Base-by-base conservation (phyloP, 495 filamentous ascomycete genomes). In the Bacidia gigantensis region DNA sequence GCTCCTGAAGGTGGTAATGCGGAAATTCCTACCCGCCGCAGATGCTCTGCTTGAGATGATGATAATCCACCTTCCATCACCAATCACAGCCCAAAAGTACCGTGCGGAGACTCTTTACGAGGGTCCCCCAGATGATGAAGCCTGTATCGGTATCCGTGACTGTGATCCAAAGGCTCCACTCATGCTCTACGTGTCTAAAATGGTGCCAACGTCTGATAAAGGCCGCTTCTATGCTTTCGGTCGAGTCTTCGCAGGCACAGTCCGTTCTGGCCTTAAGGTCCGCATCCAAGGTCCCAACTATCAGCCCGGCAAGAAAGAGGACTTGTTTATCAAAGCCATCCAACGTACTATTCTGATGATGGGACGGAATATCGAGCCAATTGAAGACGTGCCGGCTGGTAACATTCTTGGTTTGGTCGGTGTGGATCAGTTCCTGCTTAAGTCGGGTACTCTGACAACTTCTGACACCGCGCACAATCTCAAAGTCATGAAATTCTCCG, bases 401-500 rank as follows among this genome's bases (percentile, higher is more conserved):
- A 99, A 99, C 82, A 97, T 99, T 74, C 82, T 93, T 63, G 92
- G 92, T 78, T 77, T 99, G 60, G 92, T 99, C 65, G 92, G 92
- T 84, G 85, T 99, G 66, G 92, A 99, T 69, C 92, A 99, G 79
- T 99, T 99, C 86, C 76, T 99, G 74, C 87, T 99, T 79, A 99
- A 99, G 83, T 97, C 92, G 65, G 92, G 92, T 81, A 99, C 92
- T 60, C 82, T 99, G 58, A 94, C 89, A 70, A 99, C 93, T 65
- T 81, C 80, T 64, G 92, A 99, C 56, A 90, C 89, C 55, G 92
- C 92, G 62, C 92, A 99, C 84, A 99, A 99, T 81, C 73, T 99
- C 60, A 99, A 97, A 83, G 92, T 99, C 73, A 99, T 99, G 92
- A 95, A 94, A 76, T 99, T 99, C 86, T 99, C 92, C 63, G 92